A percentile compares a stretch with the other conserved stretches of the same genome.
These are phyloP conservation scores for Annulohypoxylon moriforme DNA, from an alignment of 495 filamentous ascomycete species.

Conservation along the genomic window DNA sequence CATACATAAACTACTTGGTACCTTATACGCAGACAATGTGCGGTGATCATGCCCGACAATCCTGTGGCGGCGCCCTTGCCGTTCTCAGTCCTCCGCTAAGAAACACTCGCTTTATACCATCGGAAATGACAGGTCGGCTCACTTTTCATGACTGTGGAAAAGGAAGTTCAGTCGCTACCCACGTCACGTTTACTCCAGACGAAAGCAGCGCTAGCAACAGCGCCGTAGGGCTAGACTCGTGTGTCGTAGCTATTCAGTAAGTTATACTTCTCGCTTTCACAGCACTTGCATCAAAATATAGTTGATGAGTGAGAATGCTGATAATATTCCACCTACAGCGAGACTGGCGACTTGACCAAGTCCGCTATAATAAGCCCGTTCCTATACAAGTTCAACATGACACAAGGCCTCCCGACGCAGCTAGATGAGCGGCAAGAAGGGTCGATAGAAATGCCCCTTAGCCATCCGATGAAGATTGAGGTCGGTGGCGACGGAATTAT, in stretches of 20 bases:
- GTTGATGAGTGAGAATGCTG: not conserved
- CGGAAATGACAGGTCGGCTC: slow-evolving; percentile 36
- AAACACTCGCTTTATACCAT: slow-evolving; percentile 8
- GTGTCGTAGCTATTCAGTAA: slow-evolving; percentile 50
- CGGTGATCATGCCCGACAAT: slow-evolving; percentile 30
- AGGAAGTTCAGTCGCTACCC: slow-evolving; percentile 37
- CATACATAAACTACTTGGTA: slow-evolving; percentile 4
- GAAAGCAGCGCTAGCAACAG: slow-evolving; percentile 1
- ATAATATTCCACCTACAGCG: slow-evolving; percentile 31
- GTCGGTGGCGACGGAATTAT: slow-evolving; percentile 60
- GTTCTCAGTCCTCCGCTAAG: slow-evolving; percentile 38
- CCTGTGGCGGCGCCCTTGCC: slow-evolving; percentile 48
- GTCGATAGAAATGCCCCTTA: slow-evolving; percentile 48
- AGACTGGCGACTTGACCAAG: slow-evolving; percentile 52
- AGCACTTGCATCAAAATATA: not conserved
- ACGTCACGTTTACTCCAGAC: slow-evolving; percentile 40
- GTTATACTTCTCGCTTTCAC: not conserved
- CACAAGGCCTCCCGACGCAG: not conserved
- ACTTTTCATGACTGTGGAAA: slow-evolving; percentile 44
- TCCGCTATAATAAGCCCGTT: slow-evolving; percentile 50
- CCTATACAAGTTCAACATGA: slow-evolving; percentile 49
- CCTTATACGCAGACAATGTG: slow-evolving; percentile 38
- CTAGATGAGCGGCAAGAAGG: slow-evolving; percentile 7
- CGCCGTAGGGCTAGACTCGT: slow-evolving; percentile 21
- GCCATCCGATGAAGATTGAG: slow-evolving; percentile 50